Base-by-base conservation (phyloP, 345 rosid species). In the Citrus hindsii region DNA sequence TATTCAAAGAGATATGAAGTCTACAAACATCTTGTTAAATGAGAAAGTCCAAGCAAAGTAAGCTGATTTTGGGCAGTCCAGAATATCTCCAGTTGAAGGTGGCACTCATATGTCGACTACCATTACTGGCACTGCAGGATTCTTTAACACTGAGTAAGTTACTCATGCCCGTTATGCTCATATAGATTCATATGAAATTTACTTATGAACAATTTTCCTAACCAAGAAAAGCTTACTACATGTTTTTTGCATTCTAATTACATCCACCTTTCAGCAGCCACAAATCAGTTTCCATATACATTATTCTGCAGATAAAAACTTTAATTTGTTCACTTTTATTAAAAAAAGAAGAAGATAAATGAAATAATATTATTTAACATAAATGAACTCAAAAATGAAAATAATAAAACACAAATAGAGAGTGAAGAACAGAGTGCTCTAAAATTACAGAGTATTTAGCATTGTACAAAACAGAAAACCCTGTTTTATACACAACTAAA, bases 31-130 rank as follows among this genome's bases (percentile, higher is more conserved):
- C 21, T 66, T 90, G 21, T 60, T 92, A 60, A 67, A 85, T 64
- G 90, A 89, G 24, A 71, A 27, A n/a, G 66, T 82, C 63, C 85
- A 84, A 61, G 97, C 90, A 5, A 92, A 89, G n/a, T 68, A 88
- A 64, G 87, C 90, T 0, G 94, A 90, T 79, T 89, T 90, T 76
- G 97, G 97, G 25, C 78, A 87, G 9, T 89, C 94, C 9, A 87
- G 77, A 76, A 53, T 73, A 67, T 80, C 77, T 48, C 86, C 82
- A 13, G 74, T 71, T 16, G 92, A 83, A 56, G 83, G 79, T 9
- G 75, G 60, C 22, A 46, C 80, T 74, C 77, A 87, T 74, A 82
- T 84, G n/a, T 86, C 89, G 9, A 87, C 91, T n/a, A 9, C 7
- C 7, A 35, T 35, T 35, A 7, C 38, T 35, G 38, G 38, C 38